Percentiles rank a stretch among this genome's conserved stretches.
Conservation (phyloP, 2,329 filamentous ascomycete species). For the Pseudogymnoascus sp. region DNA sequence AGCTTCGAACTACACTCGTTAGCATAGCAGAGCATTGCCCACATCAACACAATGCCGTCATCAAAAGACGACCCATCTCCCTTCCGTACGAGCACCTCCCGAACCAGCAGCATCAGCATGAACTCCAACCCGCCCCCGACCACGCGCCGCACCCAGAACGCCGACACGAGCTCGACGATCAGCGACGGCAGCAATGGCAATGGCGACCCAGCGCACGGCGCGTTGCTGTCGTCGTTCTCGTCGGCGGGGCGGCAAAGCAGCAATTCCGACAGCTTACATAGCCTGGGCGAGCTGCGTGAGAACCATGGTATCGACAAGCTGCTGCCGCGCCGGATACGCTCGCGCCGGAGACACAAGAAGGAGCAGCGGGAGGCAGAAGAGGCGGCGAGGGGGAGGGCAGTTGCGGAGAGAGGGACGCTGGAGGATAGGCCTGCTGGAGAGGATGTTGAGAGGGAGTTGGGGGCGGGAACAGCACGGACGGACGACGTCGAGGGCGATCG, state of each 20-base stretch:
- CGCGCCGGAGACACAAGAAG: conserved; percentile 42
- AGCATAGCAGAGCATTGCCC: not conserved
- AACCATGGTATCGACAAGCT: conserved; percentile 41
- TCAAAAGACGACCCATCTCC: not conserved
- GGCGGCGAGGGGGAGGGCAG: conserved; percentile 26
- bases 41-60: not conserved
- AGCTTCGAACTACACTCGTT: not conserved
- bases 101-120: not conserved
- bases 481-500: not conserved
- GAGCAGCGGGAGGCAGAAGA: conserved; percentile 33
- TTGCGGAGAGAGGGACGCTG: conserved; percentile 27
- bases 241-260: not conserved
- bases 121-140: not conserved
- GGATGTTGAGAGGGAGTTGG: conserved; percentile 16
- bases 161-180: conserved; percentile 20
- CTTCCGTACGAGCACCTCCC: not conserved
- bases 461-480: conserved; percentile 21
- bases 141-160: conserved; percentile 16
- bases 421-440: conserved; percentile 13
- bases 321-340: conserved; percentile 42
- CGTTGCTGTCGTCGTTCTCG: conserved; percentile 11
- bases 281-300: conserved; percentile 9
- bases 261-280: not conserved
- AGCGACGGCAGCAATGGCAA: conserved; percentile 18
- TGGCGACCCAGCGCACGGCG: conserved; percentile 17